Conservation (phyloP, 2,329 filamentous ascomycete genomes). For the Cryphonectria nitschkei region DNA sequence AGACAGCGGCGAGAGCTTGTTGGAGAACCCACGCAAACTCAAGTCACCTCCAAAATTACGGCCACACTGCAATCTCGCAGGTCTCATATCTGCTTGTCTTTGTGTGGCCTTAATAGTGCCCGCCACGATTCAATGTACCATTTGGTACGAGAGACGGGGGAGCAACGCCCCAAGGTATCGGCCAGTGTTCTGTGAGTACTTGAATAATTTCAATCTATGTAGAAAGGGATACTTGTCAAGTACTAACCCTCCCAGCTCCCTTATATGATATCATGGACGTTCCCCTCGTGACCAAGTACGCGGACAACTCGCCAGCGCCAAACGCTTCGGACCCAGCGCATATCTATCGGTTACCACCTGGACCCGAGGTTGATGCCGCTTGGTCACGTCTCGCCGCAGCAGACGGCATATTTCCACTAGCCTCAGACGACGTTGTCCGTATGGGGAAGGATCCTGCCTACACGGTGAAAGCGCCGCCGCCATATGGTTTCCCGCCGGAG, state of each 20-base stretch:
- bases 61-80: not conserved
- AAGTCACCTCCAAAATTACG: not conserved
- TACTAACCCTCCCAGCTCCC: not conserved
- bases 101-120: not conserved
- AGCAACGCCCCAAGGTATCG: conserved; percentile 6
- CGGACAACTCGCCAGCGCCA: conserved; percentile 7
- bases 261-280: conserved; percentile 7
- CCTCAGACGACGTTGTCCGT: not conserved
- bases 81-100: not conserved
- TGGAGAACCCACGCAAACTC: not conserved
- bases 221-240: not conserved
- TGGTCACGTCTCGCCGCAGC: conserved; percentile 7
- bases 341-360: conserved; percentile 9
- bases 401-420: conserved; percentile 1
- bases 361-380: conserved; percentile 10
- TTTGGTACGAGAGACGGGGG: conserved; percentile 11
- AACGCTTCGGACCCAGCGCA: conserved; percentile 1
- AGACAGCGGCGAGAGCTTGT: conserved; percentile 6
- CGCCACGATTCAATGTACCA: conserved; percentile 2
- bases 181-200: not conserved
- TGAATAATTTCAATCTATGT: too few species aligned
- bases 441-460: conserved; percentile 10
- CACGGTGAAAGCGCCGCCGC: not conserved
- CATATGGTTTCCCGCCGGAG: not conserved
- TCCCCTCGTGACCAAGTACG: not conserved